These are phyloP conservation scores for Cercospora zeina DNA, from an alignment of 2,329 filamentous ascomycete genomes.

Conservation along the genomic window DNA sequence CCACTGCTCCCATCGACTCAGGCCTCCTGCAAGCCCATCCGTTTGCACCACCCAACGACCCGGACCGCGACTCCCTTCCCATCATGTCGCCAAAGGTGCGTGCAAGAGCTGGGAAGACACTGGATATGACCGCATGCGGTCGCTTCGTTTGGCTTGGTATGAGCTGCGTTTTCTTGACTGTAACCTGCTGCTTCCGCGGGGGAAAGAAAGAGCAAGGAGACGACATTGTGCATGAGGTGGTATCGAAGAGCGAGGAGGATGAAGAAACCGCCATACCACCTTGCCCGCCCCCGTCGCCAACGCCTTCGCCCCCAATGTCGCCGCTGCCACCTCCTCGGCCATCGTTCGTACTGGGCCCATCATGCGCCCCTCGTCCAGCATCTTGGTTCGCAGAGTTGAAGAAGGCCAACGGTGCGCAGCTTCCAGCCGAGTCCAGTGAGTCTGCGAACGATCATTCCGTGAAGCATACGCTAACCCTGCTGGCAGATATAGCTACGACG, in stretches of 20 bases:
- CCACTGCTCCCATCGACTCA: not conserved
- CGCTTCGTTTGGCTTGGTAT: not conserved
- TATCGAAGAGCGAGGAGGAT: not conserved
- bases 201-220: not conserved
- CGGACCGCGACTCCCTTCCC: not conserved
- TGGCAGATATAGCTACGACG: not conserved
- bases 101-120: not conserved
- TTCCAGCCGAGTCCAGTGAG: not conserved
- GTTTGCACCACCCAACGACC: not conserved
- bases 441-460: not conserved
- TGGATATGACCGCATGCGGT: not conserved
- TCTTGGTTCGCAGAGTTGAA: not conserved
- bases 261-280: not conserved
- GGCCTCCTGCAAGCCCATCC: not conserved
- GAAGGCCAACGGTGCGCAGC: not conserved
- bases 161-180: not conserved
- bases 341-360: not conserved
- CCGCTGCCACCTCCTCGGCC: not conserved
- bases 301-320: not conserved
- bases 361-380: not conserved
- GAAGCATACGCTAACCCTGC: not conserved
- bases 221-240: not conserved
- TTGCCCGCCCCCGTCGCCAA: not conserved
- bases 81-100: not conserved
- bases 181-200: not conserved